These are phyloP conservation scores for Coemansia sp. DNA, from an alignment of 192 early-diverging fungal genomes.

Conservation along the genomic window DNA sequence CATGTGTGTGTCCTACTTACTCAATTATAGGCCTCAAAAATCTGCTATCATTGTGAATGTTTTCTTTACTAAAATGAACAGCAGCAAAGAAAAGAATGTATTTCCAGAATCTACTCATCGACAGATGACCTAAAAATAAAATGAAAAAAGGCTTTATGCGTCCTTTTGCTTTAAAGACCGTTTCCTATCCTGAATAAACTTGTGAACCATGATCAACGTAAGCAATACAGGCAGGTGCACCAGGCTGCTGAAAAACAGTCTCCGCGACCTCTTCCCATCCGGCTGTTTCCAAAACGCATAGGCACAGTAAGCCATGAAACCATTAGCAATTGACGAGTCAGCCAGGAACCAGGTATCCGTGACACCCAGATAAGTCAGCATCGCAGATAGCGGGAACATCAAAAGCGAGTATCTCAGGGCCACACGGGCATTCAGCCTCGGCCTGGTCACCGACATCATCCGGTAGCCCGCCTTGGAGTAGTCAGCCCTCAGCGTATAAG, in stretches of 20 bases:
- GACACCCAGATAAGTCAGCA: slow-evolving; percentile 65
- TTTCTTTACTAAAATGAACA: too few relatives aligned
- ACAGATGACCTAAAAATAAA: too few relatives aligned
- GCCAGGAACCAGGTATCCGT: slow-evolving; percentile 74
- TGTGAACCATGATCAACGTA: slow-evolving; percentile 87
- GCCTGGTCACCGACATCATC: slow-evolving; percentile 90
- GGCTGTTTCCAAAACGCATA: slow-evolving; percentile 74
- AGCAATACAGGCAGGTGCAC: slow-evolving; percentile 84
- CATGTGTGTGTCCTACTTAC: too few relatives aligned
- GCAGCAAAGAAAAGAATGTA: too few relatives aligned
- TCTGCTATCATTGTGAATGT: too few relatives aligned
- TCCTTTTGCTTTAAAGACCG: neutral
- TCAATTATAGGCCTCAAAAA: too few relatives aligned
- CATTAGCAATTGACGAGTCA: slow-evolving; percentile 77
- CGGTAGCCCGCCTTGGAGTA: slow-evolving; percentile 96
- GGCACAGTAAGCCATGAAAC: slow-evolving; percentile 66
- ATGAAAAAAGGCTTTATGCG: too few relatives aligned
- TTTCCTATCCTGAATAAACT: slow-evolving; percentile 51
- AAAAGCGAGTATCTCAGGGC: slow-evolving; percentile 72
- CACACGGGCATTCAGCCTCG: slow-evolving; percentile 84
- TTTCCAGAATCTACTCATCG: too few relatives aligned
- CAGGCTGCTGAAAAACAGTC: slow-evolving; percentile 88
- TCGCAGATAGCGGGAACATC: slow-evolving; percentile 68
- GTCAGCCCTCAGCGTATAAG: slow-evolving; percentile 88
- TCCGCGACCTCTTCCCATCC: slow-evolving; percentile 77